Base-by-base conservation (phyloP, 2,329 filamentous ascomycete genomes). In the Cladosporium velox region DNA sequence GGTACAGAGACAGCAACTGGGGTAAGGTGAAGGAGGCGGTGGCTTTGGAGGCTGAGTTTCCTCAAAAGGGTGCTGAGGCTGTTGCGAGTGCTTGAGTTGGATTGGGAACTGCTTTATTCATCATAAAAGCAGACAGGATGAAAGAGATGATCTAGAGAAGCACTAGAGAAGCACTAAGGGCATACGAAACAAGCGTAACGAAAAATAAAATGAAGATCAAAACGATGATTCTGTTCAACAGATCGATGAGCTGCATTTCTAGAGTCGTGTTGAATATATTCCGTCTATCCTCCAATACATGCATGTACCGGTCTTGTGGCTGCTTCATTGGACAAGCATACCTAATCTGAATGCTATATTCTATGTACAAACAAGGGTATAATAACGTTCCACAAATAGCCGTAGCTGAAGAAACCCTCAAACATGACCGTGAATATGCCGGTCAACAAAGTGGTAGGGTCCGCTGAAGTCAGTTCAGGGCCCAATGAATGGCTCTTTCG, bases 1-100 rank as follows among this genome's bases (percentile, higher is more conserved):
- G 70, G 15, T 74, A 73, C 60, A 70, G 74, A 18, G 73, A 76
- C 58, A 69, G 69, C 28, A 73, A 70, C 59, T 74, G 73, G 72
- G 65, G 67, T 4, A 68, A 69, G 21, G 35, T 74, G 14, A 75
- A 74, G 66, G 68, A 63, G 30, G 66, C 64, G 4, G 63, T 54
- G 10, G 35, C 60, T 26, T 41, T 55, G 15, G 64, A 62, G 41
- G 44, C 30, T 7, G 63, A 41, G 21, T 32, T 32, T 15, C 8
- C 44, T 8, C 30, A 59, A 6, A 28, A 60, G 44, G 21, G 28
- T n/a, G 54, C 47, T 3, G 54, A 30, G 21, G 63, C 63, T 52
- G 30, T 57, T 21, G 28, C 52, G n/a, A 30, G 28, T n/a, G 52
- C 30, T n/a, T n/a, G n/a, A n/a, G n/a, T n/a, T n/a, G n/a, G n/a